Evolutionary conservation across 192 early-diverging fungal species (phyloP), one percentile per base, ranked within the genome.

Genomic region (Coemansia sp.): DNA sequence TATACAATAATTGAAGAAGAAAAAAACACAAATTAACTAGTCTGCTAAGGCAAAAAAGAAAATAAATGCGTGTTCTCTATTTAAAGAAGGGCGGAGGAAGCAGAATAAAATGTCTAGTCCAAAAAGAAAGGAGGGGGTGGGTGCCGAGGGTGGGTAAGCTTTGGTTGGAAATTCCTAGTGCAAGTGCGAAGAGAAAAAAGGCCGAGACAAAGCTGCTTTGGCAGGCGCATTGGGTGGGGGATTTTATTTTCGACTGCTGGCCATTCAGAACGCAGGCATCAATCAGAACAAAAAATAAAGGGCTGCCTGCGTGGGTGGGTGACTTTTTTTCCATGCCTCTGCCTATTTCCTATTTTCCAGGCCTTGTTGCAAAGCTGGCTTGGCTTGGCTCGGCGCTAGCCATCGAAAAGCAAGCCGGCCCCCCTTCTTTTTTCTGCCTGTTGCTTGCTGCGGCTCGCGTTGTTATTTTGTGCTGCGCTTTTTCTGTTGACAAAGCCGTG

Each of bases 11-110:
- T 56, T 36, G n/a, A 22, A 22, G 20, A 30, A 20, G n/a, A 28
- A 25, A 53, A 53, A 51, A 53, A 53, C 29, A 50, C 24, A 53
- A 29, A 53, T 29, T 53, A 51, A 30, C 29, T 56, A 56, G 55
- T 56, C 55, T 34, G 55, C 22, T 29, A 32, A 56, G 27, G 20
- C 30, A 56, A 56, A 24, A 56, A 39, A n/a, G 11, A 10, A 39
- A 56, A 20, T 56, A 36, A 22, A 56, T 36, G 34, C 34, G 32
- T 36, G 34, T 36, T 32, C 34, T 32, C 55, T 56, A 36, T 56
- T 56, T 56, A 56, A 56, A 56, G 18, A 53, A 53, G 28, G 27
- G 51, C 50, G 22, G 48, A 24, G 47, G 49, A 19, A 16, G 24
- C 8, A 48, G 14, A 22, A 36, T 22, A 34, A 51, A 51, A 35